These are phyloP conservation scores for Carnegiea gigantea DNA, from an alignment of 179 eudicot species.

Conservation along the genomic window DNA sequence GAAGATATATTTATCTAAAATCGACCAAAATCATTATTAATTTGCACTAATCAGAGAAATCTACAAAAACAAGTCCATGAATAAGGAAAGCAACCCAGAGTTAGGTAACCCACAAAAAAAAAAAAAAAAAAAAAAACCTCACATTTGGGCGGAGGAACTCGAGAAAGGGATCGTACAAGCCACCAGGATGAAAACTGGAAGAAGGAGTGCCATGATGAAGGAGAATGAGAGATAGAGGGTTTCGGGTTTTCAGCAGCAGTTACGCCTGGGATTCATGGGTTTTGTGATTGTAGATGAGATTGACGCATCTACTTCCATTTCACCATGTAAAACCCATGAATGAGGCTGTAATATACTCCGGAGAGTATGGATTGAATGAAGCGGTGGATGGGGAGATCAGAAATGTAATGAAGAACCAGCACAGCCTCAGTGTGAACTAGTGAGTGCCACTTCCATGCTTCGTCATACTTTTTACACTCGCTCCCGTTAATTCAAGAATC, in stretches of 20 bases:
- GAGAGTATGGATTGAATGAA: background rate
- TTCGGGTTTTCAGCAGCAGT: background rate
- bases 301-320: background rate
- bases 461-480: too few relatives aligned
- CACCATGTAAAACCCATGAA: slow-evolving; percentile 25
- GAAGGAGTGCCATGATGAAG: slow-evolving; percentile 35
- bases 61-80: background rate
- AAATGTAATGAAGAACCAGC: background rate
- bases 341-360: background rate
- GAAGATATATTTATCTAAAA: slow-evolving; percentile 6
- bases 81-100: background rate
- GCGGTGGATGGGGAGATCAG: background rate
- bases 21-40: background rate
- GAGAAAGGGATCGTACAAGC: slow-evolving; percentile 20
- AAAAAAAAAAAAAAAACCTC: slow-evolving; percentile 21
- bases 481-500: too few relatives aligned
- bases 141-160: slow-evolving; percentile 38
- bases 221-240: background rate
- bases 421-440: background rate
- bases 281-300: background rate
- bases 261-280: background rate
- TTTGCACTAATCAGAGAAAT: background rate
- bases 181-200: slow-evolving; percentile 33
- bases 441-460: background rate
- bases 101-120: background rate